Evolutionary conservation across 345 rosid species (phyloP), one percentile per base, ranked within the genome.

Genomic region (Eucalyptus shirleyi): DNA sequence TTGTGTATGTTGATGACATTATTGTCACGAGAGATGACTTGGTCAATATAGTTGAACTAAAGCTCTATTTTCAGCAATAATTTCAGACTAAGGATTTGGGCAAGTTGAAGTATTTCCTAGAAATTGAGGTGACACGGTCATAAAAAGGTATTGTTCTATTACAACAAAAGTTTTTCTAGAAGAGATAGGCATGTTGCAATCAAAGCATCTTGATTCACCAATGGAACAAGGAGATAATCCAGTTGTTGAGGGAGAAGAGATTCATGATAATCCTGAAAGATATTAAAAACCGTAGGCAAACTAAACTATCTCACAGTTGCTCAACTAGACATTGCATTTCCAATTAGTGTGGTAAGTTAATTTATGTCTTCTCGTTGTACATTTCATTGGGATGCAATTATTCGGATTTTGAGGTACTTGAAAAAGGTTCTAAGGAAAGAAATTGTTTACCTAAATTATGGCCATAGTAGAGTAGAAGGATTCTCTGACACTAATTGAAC

Each of bases 231-330:
- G 62, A 56, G 28, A 56, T 23, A 56, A 56, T 9, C 28, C 6
- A 23, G 1, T 0, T 56, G 2, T 0, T 56, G 6, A 56, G 62
- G 62, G 30, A 56, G 28, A 1, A 56, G 62, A 56, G 28, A 56
- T 56, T 4, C 62, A 24, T 56, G 62, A 56, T 56, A 56, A 56
- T 56, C 62, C 1, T 24, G 11, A 11, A 0, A 56, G 62, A 9
- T 56, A 56, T 56, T 56, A 56, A 56, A 9, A 9, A 9, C 30
- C 1, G 3, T 56, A 56, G 62, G 28, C 28, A 24, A 56, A 6
- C 62, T 56, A 56, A 56, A 56, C 28, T 56, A 56, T 56, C 12
- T 23, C 62, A 56, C 13, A 5, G 4, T 56, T 56, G 28, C 62
- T 56, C 62, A 56, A 56, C 28, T 1, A 9, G 0, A 23, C 62